Base-by-base conservation (phyloP, 2,329 filamentous ascomycete genomes). In the Corynespora cassiicola region DNA sequence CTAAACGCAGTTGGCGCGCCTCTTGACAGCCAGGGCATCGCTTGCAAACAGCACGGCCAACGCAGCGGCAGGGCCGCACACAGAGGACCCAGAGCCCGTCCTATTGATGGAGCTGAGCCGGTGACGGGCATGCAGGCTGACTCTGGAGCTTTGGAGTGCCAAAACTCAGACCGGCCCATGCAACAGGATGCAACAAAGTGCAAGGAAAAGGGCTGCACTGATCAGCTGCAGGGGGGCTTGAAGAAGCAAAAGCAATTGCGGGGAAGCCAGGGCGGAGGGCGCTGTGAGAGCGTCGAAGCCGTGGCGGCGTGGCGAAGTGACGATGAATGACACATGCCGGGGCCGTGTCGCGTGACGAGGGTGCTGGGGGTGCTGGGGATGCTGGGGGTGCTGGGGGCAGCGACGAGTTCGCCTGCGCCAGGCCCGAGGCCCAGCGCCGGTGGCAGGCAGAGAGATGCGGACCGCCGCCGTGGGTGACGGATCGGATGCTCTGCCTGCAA, bases 191-290 rank as follows among this genome's bases (percentile, higher is more conserved):
- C n/a, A n/a, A n/a, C n/a, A n/a, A n/a, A n/a, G n/a, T n/a, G 35
- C 39, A 47, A 47, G 49, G 52, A 46, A 51, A 56, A 60, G 51
- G 53, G 54, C 58, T 65, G 61, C 65, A 66, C n/a, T 65, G 63
- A 64, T 66, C 58, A 63, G 58, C 63, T 66, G 64, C 66, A 69
- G 65, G 65, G 65, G 59, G 46, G 54, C 47, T 44, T 48, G 47
- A 49, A 53, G 31, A 58, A 57, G 54, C 52, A 62, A 52, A 52
- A 57, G 50, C 42, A 52, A 65, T 61, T 68, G 65, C 65, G 65
- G 65, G 65, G 66, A 66, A 68, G 50, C 47, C 52, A 60, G 50
- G 54, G 50, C 47, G 31, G 36, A 33, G 22, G 50, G 37, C 45
- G 36, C 28, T 20, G 39, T 30, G 37, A 37, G 33, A 23, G 47